These are phyloP conservation scores for Hordeum vulgare DNA, from an alignment of 176 grass and related monocot genomes.

Conservation along the genomic window MorexV3_pseudomolecules_assembly NC_058523.1:427305059-427305558, in stretches of 20 bases:
- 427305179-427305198: conserved; percentile 3
- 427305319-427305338: conserved; percentile 2
- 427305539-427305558: conserved; percentile 13
- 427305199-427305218: neutral
- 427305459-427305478: conserved; percentile 29
- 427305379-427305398: neutral
- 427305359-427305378: neutral
- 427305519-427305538: neutral
- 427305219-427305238: neutral
- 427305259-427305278: conserved; percentile 31
- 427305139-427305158: too few relatives aligned
- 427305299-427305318: conserved; percentile 9
- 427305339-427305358: conserved; percentile 12
- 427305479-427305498: conserved; percentile 15
- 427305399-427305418: neutral
- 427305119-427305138: too few relatives aligned
- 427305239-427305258: conserved; percentile 38
- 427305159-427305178: too few relatives aligned
- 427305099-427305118: too few relatives aligned
- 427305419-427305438: conserved; percentile 17
- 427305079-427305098: too few relatives aligned
- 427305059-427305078: too few relatives aligned
- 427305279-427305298: conserved; percentile 19
- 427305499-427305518: conserved; percentile 15
- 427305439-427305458: neutral